Evolutionary conservation across 805 yeast genomes (phyloP).

Genomic region (Komagataella kurtzmanii): DNA sequence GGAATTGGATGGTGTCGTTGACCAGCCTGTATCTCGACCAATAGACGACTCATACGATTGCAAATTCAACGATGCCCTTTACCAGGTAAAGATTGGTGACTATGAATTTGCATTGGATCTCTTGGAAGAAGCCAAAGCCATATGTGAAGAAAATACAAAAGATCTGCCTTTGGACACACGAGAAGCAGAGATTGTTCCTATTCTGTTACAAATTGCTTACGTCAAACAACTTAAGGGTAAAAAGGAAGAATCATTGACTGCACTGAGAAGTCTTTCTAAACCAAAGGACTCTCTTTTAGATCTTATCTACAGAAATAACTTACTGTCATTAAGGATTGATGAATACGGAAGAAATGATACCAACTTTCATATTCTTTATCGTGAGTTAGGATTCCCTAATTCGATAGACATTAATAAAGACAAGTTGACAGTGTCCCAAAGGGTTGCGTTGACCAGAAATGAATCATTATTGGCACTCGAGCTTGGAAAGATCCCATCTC

Average conservation of each 20-base stretch:
- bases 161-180: conserved; percentile 33
- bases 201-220: conserved; percentile 45
- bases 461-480: conserved; percentile 26
- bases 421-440: conserved; percentile 26
- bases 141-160: conserved; percentile 23
- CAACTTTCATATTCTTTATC: conserved; percentile 15
- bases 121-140: conserved; percentile 30
- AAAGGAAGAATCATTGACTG: conserved; percentile 15
- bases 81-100: conserved; percentile 28
- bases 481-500: conserved; percentile 19
- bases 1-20: conserved; percentile 6
- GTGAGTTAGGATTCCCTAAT: conserved; percentile 16
- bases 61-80: conserved; percentile 45
- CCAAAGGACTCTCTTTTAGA: background rate
- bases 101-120: conserved; percentile 23
- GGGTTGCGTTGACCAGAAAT: conserved; percentile 26
- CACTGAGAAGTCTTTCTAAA: background rate
- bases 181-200: conserved; percentile 42
- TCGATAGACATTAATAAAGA: conserved; percentile 12
- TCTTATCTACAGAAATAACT: conserved; percentile 21
- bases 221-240: conserved; percentile 27
- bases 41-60: conserved; percentile 34
- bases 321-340: conserved; percentile 15
- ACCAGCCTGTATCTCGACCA: background rate
- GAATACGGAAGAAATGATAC: background rate